A percentile compares a stretch with the other conserved stretches of the same genome.
phyloP scores from a whole-genome alignment of 2,329 filamentous ascomycete genomes.

The Stagonosporopsis vannaccii region DNA sequence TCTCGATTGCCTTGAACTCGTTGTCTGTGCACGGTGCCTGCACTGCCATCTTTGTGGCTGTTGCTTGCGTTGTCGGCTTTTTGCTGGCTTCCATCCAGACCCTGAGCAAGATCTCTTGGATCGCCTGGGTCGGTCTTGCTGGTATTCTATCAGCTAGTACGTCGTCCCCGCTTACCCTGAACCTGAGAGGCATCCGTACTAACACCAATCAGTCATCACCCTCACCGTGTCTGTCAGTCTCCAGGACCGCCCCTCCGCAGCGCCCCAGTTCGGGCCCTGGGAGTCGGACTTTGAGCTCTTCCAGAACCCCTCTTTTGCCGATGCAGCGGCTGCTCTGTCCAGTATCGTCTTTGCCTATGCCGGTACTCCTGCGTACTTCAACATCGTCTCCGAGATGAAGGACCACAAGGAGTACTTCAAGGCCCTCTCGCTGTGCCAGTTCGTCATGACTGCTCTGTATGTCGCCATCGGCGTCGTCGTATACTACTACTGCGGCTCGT shows the following conservation, averaged over 20 bases:
- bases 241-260: constrained; percentile 28
- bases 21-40: constrained; percentile 65
- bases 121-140: constrained; percentile 23
- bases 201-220: constrained; percentile 15
- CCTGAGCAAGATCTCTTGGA: constrained; percentile 67
- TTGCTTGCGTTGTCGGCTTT: constrained; percentile 56
- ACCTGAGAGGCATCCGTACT: background rate
- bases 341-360: constrained; percentile 65
- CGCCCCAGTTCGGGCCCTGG: constrained; percentile 23
- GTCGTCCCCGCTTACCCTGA: background rate
- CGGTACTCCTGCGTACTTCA: constrained; percentile 66
- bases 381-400: constrained; percentile 70
- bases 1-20: constrained; percentile 66
- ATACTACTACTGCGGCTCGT: constrained; percentile 68
- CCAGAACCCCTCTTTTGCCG: constrained; percentile 64
- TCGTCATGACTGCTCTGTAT: constrained; percentile 64
- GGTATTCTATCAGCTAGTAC: constrained; percentile 20
- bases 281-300: constrained; percentile 58
- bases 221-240: constrained; percentile 25
- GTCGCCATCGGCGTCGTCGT: constrained; percentile 65
- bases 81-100: constrained; percentile 63
- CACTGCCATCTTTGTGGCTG: constrained; percentile 62
- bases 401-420: constrained; percentile 66
- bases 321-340: constrained; percentile 62
- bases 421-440: constrained; percentile 66